Base-by-base conservation (phyloP, 345 rosid genomes). In the Melaleuca alternifolia region DNA sequence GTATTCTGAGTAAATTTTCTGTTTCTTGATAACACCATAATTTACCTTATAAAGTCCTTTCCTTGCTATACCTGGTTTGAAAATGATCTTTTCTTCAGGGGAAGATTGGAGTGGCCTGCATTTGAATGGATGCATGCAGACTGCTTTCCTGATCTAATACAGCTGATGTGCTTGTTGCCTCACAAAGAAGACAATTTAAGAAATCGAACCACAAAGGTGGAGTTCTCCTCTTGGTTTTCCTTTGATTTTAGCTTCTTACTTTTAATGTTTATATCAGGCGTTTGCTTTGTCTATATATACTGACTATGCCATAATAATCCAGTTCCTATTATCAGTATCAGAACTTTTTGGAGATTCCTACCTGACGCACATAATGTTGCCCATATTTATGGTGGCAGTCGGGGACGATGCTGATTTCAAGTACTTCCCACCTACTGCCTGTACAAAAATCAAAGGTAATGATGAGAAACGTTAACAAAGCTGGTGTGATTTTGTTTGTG, bases 61-160 rank as follows among this genome's bases (percentile, higher is more conserved):
- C 46, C 46, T 71, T 33, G 24, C 79, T 54, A 50, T n/a, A 59
- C 2, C 6, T 86, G 85, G 62, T 87, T 51, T 87, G 48, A 83
- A 50, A 26, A 26, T 71, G 50, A 30, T 87, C 85, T 59, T 51
- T 24, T 87, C 41, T 83, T 84, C 87, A 95, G 99, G 94, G 97
- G 95, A 87, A 92, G 87, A 87, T 90, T 92, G 30, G 97, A 94
- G 87, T 97, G 99, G 99, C 96, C 93, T 76, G 91, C 91, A 88
- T 97, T 97, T 91, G 98, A 95, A 88, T 97, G 99, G 99, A 92
- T 96, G 93, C 95, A 95, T 92, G 92, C 91, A 10, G 96, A 95
- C 88, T 97, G 99, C 97, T 93, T 96, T 90, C 94, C 98, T 85
- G 93, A 90, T 90, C 90, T 97, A 90, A 92, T 96, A 89, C 95